Evolutionary conservation across 441 rosid species (phyloP).

Genomic region (Jatropha podagrica): DNA sequence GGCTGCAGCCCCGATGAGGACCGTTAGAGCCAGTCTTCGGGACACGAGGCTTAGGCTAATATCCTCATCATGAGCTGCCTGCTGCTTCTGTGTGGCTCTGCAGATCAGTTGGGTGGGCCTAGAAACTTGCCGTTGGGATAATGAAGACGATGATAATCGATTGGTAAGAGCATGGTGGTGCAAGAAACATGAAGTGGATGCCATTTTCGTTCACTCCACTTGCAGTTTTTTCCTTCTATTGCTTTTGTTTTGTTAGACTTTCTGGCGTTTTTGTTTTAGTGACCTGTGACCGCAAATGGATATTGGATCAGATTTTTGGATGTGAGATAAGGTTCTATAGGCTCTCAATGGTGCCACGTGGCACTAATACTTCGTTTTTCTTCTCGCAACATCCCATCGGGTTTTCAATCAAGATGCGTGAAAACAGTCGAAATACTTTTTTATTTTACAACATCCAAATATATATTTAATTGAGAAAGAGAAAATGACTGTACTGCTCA

Average conservation of each 20-base stretch:
- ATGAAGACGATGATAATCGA: constrained; percentile 42
- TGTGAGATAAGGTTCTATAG: constrained; percentile 51
- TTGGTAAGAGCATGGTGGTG: constrained; percentile 68
- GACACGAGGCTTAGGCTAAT: constrained; percentile 43
- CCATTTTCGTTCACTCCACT: constrained; percentile 42
- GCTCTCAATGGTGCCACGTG: constrained; percentile 44
- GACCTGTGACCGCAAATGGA: constrained; percentile 37
- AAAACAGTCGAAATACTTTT: no score
- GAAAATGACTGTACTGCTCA: no score
- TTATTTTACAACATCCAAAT: no score
- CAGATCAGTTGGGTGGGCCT: constrained; percentile 61
- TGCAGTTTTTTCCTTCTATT: neutral
- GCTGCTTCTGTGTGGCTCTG: constrained; percentile 65
- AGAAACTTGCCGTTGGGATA: constrained; percentile 55
- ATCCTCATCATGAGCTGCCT: constrained; percentile 40
- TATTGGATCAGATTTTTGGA: constrained; percentile 40
- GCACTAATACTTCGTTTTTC: neutral
- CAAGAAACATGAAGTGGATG: constrained; percentile 84
- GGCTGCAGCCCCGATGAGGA: constrained; percentile 84
- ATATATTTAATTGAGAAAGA: no score
- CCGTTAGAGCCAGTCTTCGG: constrained; percentile 82
- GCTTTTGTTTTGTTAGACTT: neutral
- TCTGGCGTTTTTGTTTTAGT: neutral
- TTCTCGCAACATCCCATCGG: neutral
- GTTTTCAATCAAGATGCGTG: neutral